These are phyloP conservation scores for Trametes sp. DNA, from an alignment of 1,284 basidiomycete species.

Conservation along the genomic window DNA sequence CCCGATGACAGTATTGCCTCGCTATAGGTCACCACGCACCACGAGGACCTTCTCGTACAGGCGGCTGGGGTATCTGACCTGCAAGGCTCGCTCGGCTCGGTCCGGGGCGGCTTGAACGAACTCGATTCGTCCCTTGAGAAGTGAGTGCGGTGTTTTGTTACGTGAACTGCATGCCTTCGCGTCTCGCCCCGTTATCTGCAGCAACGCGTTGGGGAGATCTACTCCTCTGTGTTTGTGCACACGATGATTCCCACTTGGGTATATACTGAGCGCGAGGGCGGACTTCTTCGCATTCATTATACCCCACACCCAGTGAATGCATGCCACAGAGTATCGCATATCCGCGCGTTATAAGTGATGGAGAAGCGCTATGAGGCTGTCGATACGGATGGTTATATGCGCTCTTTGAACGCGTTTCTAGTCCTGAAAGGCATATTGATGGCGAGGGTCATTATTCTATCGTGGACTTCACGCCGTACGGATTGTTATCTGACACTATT, in stretches of 20 bases:
- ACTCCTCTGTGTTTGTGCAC: neutral
- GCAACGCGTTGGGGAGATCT: neutral
- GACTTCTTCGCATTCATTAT: neutral
- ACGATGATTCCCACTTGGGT: too few species aligned
- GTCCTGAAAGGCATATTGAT: too few species aligned
- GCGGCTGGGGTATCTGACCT: constrained; percentile 71
- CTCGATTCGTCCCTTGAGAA: constrained; percentile 78
- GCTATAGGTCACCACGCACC: constrained; percentile 70
- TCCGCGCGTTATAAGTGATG: too few species aligned
- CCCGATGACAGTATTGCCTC: neutral
- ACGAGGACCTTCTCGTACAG: constrained; percentile 77
- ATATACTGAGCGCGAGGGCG: neutral
- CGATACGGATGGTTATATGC: too few species aligned
- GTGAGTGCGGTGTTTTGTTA: constrained; percentile 47
- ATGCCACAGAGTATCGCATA: neutral
- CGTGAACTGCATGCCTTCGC: constrained; percentile 9
- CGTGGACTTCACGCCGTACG: too few species aligned
- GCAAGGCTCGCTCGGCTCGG: constrained; percentile 66
- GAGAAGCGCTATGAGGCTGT: too few species aligned
- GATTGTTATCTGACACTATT: too few species aligned
- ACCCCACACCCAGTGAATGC: neutral
- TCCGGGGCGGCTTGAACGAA: constrained; percentile 71
- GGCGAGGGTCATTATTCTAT: too few species aligned
- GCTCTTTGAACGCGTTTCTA: too few species aligned
- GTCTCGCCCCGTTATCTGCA: neutral